Evolutionary conservation across 805 yeast species (phyloP), one percentile per base, ranked within the genome.

Genomic region (Nakazawaea peltata): DNA sequence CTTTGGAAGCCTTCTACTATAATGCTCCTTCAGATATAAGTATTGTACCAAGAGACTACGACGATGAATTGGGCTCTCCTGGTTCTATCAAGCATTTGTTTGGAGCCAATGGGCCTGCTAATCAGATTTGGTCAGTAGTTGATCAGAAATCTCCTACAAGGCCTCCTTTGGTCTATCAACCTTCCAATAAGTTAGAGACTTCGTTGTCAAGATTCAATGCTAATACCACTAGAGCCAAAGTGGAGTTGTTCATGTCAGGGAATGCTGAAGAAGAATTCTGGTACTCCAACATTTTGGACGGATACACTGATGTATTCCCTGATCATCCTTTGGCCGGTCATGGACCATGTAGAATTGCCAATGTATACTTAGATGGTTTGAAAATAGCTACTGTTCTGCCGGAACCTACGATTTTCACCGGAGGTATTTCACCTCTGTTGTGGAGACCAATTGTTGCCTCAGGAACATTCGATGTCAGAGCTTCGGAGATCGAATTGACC

Each of bases 191-290:
- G 5, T 48, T 72, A 24, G 39, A 45, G 2, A 50, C 63, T 15
- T 42, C 48, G 2, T 47, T 77, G n/a, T 76, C 81, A 3, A 46
- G 47, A 12, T 53, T 81, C 21, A 46, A 69, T 3, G 48, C 54
- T 17, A 77, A 79, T 48, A 76, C 85, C 4, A 74, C 85, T 2
- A 65, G 76, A 40, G 74, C 76, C 30, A 60, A 58, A 39, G 51
- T 84, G 22, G 67, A 79, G 9, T 51, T 85, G 4, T 76, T 74
- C 44, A 74, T 81, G 10, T 72, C 83, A 14, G 95, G 92, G 2
- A 83, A 80, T 47, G 80, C 78, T 3, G 75, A 69, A 24, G 95
- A 85, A 55, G 95, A 86, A 52, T 81, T 82, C 47, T 85, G 94
- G 94, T 86, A 78, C 54, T 56, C 76, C 3, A 80, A 82, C 44